These are phyloP conservation scores for Penicillium sp. DNA, from an alignment of 2,329 filamentous ascomycete genomes.

Conservation along the genomic window DNA sequence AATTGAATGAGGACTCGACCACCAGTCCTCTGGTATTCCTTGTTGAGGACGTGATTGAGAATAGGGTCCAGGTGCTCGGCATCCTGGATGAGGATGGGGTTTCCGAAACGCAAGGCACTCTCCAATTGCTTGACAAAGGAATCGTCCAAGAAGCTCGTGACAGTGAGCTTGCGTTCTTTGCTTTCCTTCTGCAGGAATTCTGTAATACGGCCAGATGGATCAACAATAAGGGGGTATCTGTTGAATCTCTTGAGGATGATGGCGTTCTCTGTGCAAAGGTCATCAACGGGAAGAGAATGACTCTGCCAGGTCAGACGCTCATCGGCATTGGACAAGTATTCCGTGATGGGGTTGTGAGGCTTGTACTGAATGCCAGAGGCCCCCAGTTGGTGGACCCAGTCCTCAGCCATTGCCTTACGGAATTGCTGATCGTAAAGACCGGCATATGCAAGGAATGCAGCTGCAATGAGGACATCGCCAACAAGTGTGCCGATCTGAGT, in stretches of 20 bases:
- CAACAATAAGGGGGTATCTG: conserved; percentile 95
- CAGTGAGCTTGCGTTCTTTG: conserved; percentile 87
- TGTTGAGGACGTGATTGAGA: conserved; percentile 97
- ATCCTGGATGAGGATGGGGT: conserved; percentile 97
- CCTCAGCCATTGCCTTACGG: conserved; percentile 95
- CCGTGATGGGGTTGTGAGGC: conserved; percentile 87
- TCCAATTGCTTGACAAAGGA: conserved; percentile 98
- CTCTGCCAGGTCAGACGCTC: conserved; percentile 94
- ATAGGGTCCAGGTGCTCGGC: conserved; percentile 96
- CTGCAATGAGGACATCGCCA: conserved; percentile 92
- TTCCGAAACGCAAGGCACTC: conserved; percentile 94
- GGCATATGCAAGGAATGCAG: conserved; percentile 93
- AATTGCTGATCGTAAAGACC: conserved; percentile 98
- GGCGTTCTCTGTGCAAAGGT: conserved; percentile 97
- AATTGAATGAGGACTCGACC: conserved; percentile 97
- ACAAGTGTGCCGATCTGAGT: conserved; percentile 96
- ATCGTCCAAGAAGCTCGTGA: conserved; percentile 97
- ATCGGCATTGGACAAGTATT: conserved; percentile 95
- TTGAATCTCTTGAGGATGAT: conserved; percentile 98
- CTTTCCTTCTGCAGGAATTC: conserved; percentile 95
- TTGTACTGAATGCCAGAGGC: conserved; percentile 94
- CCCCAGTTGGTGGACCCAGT: conserved; percentile 91
- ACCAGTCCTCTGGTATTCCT: conserved; percentile 98
- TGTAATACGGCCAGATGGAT: conserved; percentile 89
- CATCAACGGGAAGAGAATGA: conserved; percentile 88